phyloP scores from a whole-genome alignment of 176 grass and related monocot genomes.

The Miscanthus lutarioriparius region DNA sequence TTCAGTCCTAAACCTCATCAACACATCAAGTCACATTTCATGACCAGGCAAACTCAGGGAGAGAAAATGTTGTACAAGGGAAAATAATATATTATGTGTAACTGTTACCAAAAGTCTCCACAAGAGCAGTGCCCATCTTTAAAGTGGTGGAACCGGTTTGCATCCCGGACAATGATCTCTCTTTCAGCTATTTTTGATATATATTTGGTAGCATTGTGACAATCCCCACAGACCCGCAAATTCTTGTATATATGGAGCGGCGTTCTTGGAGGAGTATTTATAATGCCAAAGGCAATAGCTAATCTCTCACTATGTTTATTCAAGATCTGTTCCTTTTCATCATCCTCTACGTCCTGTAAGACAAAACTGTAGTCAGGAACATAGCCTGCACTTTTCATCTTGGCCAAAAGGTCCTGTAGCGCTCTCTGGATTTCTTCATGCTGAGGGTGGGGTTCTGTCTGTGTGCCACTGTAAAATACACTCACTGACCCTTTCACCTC shows the following conservation, averaged over 20 bases:
- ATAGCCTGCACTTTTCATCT: slow-evolving; percentile 70
- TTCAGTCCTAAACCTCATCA: slow-evolving; percentile 17
- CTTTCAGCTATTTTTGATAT: slow-evolving; percentile 71
- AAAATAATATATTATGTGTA: slow-evolving; percentile 17
- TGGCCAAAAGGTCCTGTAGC: slow-evolving; percentile 44
- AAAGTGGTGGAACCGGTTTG: slow-evolving; percentile 81
- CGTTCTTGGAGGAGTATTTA: slow-evolving; percentile 63
- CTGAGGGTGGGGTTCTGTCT: slow-evolving; percentile 56
- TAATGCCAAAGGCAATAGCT: slow-evolving; percentile 71
- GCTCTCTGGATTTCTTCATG: slow-evolving; percentile 66
- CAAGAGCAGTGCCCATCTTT: slow-evolving; percentile 73
- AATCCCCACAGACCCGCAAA: slow-evolving; percentile 76
- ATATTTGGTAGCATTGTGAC: slow-evolving; percentile 78
- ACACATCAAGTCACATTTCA: slow-evolving; percentile 14
- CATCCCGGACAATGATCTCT: slow-evolving; percentile 73
- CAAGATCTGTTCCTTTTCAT: slow-evolving; percentile 79
- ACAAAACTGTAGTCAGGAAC: slow-evolving; percentile 82
- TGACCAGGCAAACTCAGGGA: not conserved
- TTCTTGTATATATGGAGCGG: slow-evolving; percentile 70
- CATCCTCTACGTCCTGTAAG: slow-evolving; percentile 70
- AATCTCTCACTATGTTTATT: slow-evolving; percentile 76
- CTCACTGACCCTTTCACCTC: slow-evolving; percentile 63
- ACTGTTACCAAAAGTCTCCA: slow-evolving; percentile 73
- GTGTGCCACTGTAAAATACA: slow-evolving; percentile 76
- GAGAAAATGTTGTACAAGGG: not conserved